These are phyloP conservation scores for Angomonas deanei DNA, from an alignment of 208 protist species.

Conservation along the genomic window DNA sequence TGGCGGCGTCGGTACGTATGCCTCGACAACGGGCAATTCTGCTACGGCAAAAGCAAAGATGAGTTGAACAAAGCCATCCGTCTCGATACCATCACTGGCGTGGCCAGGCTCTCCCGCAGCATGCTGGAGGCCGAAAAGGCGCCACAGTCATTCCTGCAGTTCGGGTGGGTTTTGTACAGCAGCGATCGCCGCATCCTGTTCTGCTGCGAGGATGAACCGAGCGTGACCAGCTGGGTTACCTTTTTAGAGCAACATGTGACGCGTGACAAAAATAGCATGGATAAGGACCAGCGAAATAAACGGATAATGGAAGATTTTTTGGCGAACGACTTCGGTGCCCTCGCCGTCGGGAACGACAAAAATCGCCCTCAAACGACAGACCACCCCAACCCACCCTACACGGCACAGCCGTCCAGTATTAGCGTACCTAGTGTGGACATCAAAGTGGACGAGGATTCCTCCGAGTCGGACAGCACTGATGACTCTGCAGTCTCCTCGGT, in stretches of 20 bases:
- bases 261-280: conserved; percentile 1
- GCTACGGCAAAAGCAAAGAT: conserved; percentile 35
- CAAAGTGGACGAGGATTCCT: too few relatives aligned
- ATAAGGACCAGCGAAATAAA: neutral
- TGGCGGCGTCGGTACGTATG: conserved; percentile 59
- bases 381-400: too few relatives aligned
- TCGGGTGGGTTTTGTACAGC: conserved; percentile 48
- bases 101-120: conserved; percentile 16
- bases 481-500: too few relatives aligned
- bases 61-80: conserved; percentile 38
- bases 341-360: too few relatives aligned
- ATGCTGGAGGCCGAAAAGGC: conserved; percentile 32
- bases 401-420: too few relatives aligned
- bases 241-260: conserved; percentile 7
- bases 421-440: too few relatives aligned
- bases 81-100: conserved; percentile 31
- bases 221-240: conserved; percentile 32
- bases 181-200: conserved; percentile 34
- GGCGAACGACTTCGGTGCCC: neutral
- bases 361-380: too few relatives aligned
- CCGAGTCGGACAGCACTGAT: too few relatives aligned
- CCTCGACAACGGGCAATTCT: conserved; percentile 32
- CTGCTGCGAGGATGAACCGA: conserved; percentile 34
- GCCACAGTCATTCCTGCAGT: conserved; percentile 23
- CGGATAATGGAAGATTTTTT: neutral